Base-by-base conservation (phyloP, 2,329 filamentous ascomycete species). In the Scopulariopsis brevicaulis region DNA sequence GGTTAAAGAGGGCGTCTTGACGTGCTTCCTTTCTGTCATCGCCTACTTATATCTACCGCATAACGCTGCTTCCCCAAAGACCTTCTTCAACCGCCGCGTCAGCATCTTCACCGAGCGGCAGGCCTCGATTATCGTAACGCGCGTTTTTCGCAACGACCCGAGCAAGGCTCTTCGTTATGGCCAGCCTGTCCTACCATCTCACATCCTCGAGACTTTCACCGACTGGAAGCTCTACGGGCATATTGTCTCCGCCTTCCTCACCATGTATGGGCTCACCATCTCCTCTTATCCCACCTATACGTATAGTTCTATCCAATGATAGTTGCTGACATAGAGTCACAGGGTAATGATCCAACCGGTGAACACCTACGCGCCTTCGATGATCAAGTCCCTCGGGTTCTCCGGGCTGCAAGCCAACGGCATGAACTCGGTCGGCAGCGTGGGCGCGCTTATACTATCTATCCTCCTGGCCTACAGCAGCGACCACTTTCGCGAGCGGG, bases 221-320 rank as follows among this genome's bases (percentile, higher is more conserved):
- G 67, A 68, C 52, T 68, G 67, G 65, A 58, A 65, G 22, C 4
- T 68, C 7, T 68, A 68, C 15, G 66, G 67, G 0, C 66, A 68
- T 54, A 62, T 68, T 0, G 58, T 65, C 1, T 64, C 63, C 0
- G 67, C 59, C 0, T 56, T 68, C 0, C 62, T 68, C 1, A 66
- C 67, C 7, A 68, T 68, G 46, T 50, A 22, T n/a, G n/a, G 3
- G 24, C 24, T n/a, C n/a, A 32, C 8, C 20, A 22, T 22, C 8
- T 3, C 20, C n/a, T 11, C 22, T 3, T 3, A n/a, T 1, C 6
- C 20, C 20, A 5, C 12, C 12, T 12, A 3, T 20, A 24, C 5
- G 5, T 11, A 3, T 14, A 24, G 3, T 15, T 32, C 15, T n/a
- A n/a, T 46, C 40, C 40, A 8, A n/a, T 8, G 15, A 8, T 7